Evolutionary conservation across 306 rosid species (phyloP).

Genomic region (Prunus fruticosa): DNA sequence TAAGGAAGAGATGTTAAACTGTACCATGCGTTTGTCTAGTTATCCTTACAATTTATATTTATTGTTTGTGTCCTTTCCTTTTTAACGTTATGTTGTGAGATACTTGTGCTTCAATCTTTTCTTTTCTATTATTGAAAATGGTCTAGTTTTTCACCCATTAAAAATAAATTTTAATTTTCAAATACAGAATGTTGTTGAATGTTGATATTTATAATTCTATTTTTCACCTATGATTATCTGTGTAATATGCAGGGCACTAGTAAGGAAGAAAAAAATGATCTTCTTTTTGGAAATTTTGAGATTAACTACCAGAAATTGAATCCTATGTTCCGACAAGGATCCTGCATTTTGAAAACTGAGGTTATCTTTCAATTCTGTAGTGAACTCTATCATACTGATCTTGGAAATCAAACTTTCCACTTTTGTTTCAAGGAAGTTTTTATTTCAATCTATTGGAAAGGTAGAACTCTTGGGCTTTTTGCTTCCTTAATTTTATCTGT

Average conservation of each 20-base stretch:
- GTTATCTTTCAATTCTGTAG: slow-evolving; percentile 17
- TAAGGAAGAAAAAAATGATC: slow-evolving; percentile 53
- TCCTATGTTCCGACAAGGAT: slow-evolving; percentile 67
- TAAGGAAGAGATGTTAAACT: neutral
- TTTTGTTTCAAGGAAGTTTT: neutral
- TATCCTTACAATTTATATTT: neutral
- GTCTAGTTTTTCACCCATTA: neutral
- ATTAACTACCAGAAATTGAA: slow-evolving; percentile 58
- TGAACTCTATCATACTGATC: neutral
- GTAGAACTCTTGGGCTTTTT: too few relatives aligned
- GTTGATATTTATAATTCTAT: neutral
- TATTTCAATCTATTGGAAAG: neutral
- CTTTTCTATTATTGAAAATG: neutral
- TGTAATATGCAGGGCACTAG: slow-evolving; percentile 41
- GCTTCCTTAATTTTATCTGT: too few relatives aligned
- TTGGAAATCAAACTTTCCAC: neutral
- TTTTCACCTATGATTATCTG: neutral
- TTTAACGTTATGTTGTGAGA: neutral
- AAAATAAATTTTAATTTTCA: neutral
- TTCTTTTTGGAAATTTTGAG: slow-evolving; percentile 57
- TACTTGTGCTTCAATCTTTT: neutral
- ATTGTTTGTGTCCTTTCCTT: neutral
- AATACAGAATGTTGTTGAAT: neutral
- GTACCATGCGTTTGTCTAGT: neutral
- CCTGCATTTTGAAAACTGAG: slow-evolving; percentile 58